Base-by-base conservation (phyloP, 176 grass and related monocot genomes). In the Otatea glauca region DNA sequence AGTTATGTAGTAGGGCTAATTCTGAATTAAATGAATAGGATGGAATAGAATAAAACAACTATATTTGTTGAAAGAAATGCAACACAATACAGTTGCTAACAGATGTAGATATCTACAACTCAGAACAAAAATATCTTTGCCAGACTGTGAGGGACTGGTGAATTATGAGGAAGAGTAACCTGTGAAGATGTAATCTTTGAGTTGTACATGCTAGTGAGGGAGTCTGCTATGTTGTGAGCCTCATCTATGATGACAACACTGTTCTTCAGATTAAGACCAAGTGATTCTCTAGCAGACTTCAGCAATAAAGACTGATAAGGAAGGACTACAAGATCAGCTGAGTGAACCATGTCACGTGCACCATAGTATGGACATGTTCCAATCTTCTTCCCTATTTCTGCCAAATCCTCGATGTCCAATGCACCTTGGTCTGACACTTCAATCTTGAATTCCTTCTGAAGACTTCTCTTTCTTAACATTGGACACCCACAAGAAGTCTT, bases 191-290 rank as follows among this genome's bases (percentile, higher is more conserved):
- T 85, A 67, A 95, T 78, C 72, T 90, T 98, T 77, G 92, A 93
- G 79, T 98, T 95, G 75, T 95, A 93, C 92, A 98, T 98, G 76
- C 77, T 93, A 81, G 89, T 93, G 23, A 98, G 76, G 14, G 79
- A 92, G 75, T 98, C 95, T 32, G 89, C 91, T 76, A 98, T 58
- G 65, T 98, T 98, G 85, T 98, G 96, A 68, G 96, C 91, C 77
- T 98, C 96, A 77, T 98, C 96, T 86, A 98, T 95, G 85, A 98
- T 93, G 75, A 98, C 85, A 86, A 98, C 77, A 87, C 84, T 95
- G 45, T 92, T 88, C 83, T 90, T 95, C 58, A 98, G 83, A 86
- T 95, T 91, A 86, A 98, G 38, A 65, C 92, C 91, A 90, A 98
- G 87, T 27, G 91, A 95, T 69, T 98, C 96, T 84, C 96, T 88